phyloP scores from a whole-genome alignment of 108 stramenopile genomes.

The Conticribra weissflogii region DNA sequence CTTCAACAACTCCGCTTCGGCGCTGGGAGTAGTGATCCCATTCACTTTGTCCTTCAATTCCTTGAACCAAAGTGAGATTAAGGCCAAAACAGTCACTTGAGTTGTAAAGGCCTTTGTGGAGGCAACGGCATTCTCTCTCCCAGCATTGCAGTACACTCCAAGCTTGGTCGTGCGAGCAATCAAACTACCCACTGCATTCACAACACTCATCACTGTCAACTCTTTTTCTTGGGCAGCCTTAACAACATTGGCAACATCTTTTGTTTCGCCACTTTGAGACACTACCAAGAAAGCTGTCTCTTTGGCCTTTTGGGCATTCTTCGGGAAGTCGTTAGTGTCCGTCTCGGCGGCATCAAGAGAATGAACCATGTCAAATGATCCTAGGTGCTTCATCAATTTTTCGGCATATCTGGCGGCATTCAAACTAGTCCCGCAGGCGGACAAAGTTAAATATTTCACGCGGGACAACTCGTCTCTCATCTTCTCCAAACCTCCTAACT shows the following conservation, averaged over 20 bases:
- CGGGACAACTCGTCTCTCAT: slow-evolving; percentile 67
- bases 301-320: slow-evolving; percentile 39
- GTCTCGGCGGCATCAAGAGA: slow-evolving; percentile 95
- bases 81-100: slow-evolving; percentile 97
- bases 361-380: slow-evolving; percentile 88
- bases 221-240: slow-evolving; percentile 80
- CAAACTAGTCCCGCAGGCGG: slow-evolving; percentile 96
- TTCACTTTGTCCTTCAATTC: slow-evolving; percentile 70
- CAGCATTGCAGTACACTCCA: slow-evolving; percentile 98
- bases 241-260: slow-evolving; percentile 94
- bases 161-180: slow-evolving; percentile 96
- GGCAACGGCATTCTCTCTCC: slow-evolving; percentile 99
- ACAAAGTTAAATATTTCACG: slow-evolving; percentile 86
- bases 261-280: slow-evolving; percentile 98
- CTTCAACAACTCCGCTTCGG: slow-evolving; percentile 70
- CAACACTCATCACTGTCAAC: slow-evolving; percentile 89
- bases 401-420: slow-evolving; percentile 96
- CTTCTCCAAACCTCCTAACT: slow-evolving; percentile 89
- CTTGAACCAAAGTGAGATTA: slow-evolving; percentile 95
- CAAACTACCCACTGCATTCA: slow-evolving; percentile 90
- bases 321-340: slow-evolving; percentile 84
- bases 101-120: slow-evolving; percentile 99
- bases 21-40: slow-evolving; percentile 57
- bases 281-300: slow-evolving; percentile 91
- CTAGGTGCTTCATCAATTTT: slow-evolving; percentile 97